phyloP scores from a whole-genome alignment of 371 early-diverging fungal genomes.

The Chytridiales sp. region DNA sequence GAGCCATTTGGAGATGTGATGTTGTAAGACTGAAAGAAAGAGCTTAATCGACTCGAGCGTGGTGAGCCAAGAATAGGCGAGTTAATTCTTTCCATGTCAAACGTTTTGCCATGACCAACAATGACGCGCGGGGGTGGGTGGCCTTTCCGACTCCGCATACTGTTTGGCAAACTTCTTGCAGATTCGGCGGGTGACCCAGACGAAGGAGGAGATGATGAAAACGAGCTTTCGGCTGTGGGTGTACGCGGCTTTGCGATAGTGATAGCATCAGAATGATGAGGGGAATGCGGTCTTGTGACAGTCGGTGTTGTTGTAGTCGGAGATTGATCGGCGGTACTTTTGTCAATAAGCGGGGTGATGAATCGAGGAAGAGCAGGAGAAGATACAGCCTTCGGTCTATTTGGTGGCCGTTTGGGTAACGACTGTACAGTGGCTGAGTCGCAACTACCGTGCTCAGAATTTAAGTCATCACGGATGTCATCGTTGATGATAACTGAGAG shows the following conservation, averaged over 20 bases:
- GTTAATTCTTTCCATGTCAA: slow-evolving; percentile 37
- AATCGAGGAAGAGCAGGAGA: too few relatives aligned
- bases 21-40: slow-evolving; percentile 13
- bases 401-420: too few relatives aligned
- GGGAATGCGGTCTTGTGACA: too few relatives aligned
- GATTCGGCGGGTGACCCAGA: background rate
- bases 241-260: slow-evolving; percentile 6
- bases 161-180: slow-evolving; percentile 10
- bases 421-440: too few relatives aligned
- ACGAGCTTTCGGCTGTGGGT: too few relatives aligned
- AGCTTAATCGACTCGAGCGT: slow-evolving; percentile 15
- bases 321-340: too few relatives aligned
- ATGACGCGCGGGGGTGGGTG: slow-evolving; percentile 34
- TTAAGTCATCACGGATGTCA: background rate
- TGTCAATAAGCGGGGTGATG: too few relatives aligned
- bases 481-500: background rate
- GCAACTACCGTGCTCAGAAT: too few relatives aligned
- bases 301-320: too few relatives aligned
- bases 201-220: background rate
- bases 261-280: slow-evolving; percentile 13
- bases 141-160: slow-evolving; percentile 1
- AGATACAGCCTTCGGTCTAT: too few relatives aligned
- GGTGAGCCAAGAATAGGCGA: slow-evolving; percentile 18
- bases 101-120: slow-evolving; percentile 29
- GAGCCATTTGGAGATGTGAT: slow-evolving; percentile 10